Conservation (phyloP, 2,329 filamentous ascomycete species). For the Aspergillus sp. region DNA sequence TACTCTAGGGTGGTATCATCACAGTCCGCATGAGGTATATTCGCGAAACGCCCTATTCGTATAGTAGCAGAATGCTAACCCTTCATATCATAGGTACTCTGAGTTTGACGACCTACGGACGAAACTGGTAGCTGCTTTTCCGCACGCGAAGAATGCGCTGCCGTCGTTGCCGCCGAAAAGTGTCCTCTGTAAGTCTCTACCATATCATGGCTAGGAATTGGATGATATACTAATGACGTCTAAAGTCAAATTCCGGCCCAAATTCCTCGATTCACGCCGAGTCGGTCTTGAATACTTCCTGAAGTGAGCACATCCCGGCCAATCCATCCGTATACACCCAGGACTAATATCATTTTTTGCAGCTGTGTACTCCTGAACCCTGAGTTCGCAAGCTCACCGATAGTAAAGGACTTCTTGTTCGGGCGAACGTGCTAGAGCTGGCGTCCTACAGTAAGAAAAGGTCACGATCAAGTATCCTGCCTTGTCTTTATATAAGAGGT, state of each 20-base stretch:
- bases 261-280: constrained; percentile 83
- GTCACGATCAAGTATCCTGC: not conserved
- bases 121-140: constrained; percentile 78
- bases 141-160: constrained; percentile 80
- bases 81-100: constrained; percentile 67
- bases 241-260: constrained; percentile 70
- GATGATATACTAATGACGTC: constrained; percentile 16
- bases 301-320: constrained; percentile 62
- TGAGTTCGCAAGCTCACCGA: constrained; percentile 88
- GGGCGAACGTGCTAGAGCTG: constrained; percentile 34
- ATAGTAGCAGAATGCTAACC: constrained; percentile 6
- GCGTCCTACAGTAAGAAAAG: not conserved
- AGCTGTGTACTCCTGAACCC: constrained; percentile 92
- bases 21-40: constrained; percentile 62
- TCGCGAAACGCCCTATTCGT: not conserved
- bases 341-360: constrained; percentile 6
- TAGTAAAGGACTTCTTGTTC: constrained; percentile 90
- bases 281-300: constrained; percentile 88
- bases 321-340: constrained; percentile 18
- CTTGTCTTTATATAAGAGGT: not conserved
- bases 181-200: constrained; percentile 69
- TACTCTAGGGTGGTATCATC: constrained; percentile 58
- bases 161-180: constrained; percentile 92
- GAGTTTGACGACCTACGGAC: constrained; percentile 85
- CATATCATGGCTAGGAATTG: not conserved